Base-by-base conservation (phyloP, 1,139 yeast genomes). In the Kodamaea anthophila region DNA sequence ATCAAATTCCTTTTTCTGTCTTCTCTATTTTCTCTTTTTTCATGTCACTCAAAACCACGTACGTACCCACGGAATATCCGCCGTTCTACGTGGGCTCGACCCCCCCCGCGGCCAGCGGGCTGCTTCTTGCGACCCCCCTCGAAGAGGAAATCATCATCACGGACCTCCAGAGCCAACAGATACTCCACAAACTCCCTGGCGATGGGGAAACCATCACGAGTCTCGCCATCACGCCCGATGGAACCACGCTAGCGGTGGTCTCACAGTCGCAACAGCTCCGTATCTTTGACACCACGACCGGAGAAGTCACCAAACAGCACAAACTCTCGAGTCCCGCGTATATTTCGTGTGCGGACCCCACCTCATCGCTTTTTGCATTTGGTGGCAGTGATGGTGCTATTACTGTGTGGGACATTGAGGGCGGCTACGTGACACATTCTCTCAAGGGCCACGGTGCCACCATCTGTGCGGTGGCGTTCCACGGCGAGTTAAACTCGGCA, bases 371-470 rank as follows among this genome's bases (percentile, higher is more conserved):
- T 29, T 75, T 88, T 48, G 94, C 96, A 21, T 79, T 93, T 47
- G 99, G 99, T 29, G 91, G 95, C 28, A 83, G 96, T 1, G 98
- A 93, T 52, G 97, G 98, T 29, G 74, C 77, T 23, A 83, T 88
- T 13, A 79, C 86, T 29, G 94, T 93, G 2, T 87, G 95, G 83
- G 98, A 91, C 54, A 70, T 91, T 26, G 88, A 77, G 41, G 88
- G 88, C 20, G 93, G 94, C 1, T 86, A 72, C 42, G 74, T 82
- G 2, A 91, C 98, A 0, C 98, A 91, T 56, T 79, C 86, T 11
- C 70, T 91, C 38, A 81, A 85, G 51, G 97, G 98, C 1, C 99
- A 93, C 53, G 95, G 95, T 13, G 80, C 94, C n/a, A 83, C 94
- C 5, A 70, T 91, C 25, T 82, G 95, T 35, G 76, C 94, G 3